A percentile compares a stretch with the other conserved stretches of the same genome.
phyloP scores from a whole-genome alignment of 208 protist species.

The Acanthamoeba triangularis region DNA sequence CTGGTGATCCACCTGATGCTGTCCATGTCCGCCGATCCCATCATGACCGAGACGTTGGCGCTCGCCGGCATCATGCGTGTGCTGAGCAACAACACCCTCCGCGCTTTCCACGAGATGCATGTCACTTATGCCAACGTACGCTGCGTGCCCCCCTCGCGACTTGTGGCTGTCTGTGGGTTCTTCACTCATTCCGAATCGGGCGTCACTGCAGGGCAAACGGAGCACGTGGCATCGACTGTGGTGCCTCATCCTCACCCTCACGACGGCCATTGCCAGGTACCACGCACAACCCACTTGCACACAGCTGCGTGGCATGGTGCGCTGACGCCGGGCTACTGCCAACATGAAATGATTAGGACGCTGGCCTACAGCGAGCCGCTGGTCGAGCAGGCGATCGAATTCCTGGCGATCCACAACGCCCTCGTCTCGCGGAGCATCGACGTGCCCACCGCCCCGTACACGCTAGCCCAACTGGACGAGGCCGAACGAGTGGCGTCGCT shows the following conservation, averaged over 20 bases:
- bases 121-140: conserved; percentile 23
- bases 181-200: neutral
- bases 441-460: neutral
- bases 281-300: neutral
- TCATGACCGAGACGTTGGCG: conserved; percentile 60
- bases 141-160: neutral
- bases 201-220: conserved; percentile 4
- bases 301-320: too few species aligned
- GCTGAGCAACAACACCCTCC: conserved; percentile 41
- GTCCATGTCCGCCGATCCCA: neutral
- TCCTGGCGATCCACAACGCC: conserved; percentile 38
- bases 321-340: neutral
- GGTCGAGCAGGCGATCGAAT: conserved; percentile 45
- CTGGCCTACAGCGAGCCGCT: neutral
- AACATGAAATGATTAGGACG: conserved; percentile 1
- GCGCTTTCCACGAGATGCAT: conserved; percentile 34
- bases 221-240: conserved; percentile 26
- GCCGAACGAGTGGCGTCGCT: conserved; percentile 20
- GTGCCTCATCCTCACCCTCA: conserved; percentile 53
- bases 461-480: conserved; percentile 46
- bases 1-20: conserved; percentile 36
- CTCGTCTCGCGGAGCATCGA: conserved; percentile 7
- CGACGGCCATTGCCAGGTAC: conserved; percentile 35
- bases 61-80: neutral
- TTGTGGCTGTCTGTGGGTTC: too few species aligned